Conservation (phyloP, 352 stramenopile species). For the Phytophthora foliorum region DNA sequence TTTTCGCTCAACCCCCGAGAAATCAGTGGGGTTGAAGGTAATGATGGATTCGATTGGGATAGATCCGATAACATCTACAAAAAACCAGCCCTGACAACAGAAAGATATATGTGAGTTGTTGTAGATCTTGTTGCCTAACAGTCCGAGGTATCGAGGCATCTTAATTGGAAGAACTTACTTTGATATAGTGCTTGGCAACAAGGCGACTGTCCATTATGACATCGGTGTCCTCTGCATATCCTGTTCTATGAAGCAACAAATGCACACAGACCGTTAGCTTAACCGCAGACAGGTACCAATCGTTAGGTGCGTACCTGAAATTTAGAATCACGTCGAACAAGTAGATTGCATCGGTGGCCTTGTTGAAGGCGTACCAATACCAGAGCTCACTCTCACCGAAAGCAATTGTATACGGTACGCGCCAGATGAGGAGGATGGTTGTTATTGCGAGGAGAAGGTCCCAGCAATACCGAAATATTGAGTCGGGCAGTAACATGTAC, state of each 20-base stretch:
- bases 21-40: constrained; percentile 34
- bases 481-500: constrained; percentile 60
- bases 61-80: constrained; percentile 63
- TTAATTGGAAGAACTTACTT: constrained; percentile 29
- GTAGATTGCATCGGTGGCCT: constrained; percentile 58
- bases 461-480: constrained; percentile 57
- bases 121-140: no score
- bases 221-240: constrained; percentile 63
- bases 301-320: constrained; percentile 48
- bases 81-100: constrained; percentile 52
- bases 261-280: not conserved
- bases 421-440: constrained; percentile 68
- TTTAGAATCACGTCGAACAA: constrained; percentile 62
- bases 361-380: constrained; percentile 65
- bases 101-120: not conserved
- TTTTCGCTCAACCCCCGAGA: constrained; percentile 64
- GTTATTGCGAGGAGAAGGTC: constrained; percentile 61
- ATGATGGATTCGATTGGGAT: constrained; percentile 65
- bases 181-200: constrained; percentile 58
- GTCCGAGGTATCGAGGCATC: not conserved
- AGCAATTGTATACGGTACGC: constrained; percentile 65
- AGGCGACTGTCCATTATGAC: constrained; percentile 63
- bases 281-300: not conserved
- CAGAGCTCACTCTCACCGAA: constrained; percentile 54
- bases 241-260: constrained; percentile 45